Evolutionary conservation across 1,284 basidiomycete species (phyloP), one percentile per base, ranked within the genome.

Genomic region (Inonotus hispidus): DNA sequence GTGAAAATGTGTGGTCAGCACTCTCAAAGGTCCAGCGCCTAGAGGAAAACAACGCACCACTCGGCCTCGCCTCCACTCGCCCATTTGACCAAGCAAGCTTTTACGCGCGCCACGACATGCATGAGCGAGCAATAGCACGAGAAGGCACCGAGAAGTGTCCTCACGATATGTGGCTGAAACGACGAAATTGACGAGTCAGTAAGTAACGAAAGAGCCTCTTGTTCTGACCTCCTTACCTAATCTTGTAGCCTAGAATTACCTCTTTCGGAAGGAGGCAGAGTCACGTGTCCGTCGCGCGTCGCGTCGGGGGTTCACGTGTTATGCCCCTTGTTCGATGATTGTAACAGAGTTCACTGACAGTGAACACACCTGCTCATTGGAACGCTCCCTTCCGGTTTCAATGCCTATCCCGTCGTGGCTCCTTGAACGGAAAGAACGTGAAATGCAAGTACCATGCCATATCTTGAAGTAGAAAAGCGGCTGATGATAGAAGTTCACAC

Each of bases 61-160:
- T 85, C 79, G 2, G 73, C 71, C 64, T 83, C 81, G 37, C 87
- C 87, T 54, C 79, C 80, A 62, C 72, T 79, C 29, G 72, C 71
- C 87, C 87, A 89, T 19, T 66, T 75, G 60, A 73, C 71, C 35
- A 85, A 60, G 69, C 72, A 82, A n/a, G 68, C 69, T 58, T 74
- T 75, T 46, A 84, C 76, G 60, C 65, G 78, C 56, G 73, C 72
- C 35, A 84, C 74, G 62, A 82, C 75, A 66, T 85, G 77, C 84
- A 85, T 85, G 21, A n/a, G 13, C 43, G 25, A 47, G 19, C 27
- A 11, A 3, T 35, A 19, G 27, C 16, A 23, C 46, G 35, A 27
- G 29, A 52, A 35, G n/a, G 27, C 50, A 27, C 50, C 19, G 11
- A n/a, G 14, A n/a, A 32, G 29, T n/a, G 32, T 27, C 50, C 2